phyloP scores from a whole-genome alignment of 768 basidiomycete species.

The Hygrocybe punicea region DNA sequence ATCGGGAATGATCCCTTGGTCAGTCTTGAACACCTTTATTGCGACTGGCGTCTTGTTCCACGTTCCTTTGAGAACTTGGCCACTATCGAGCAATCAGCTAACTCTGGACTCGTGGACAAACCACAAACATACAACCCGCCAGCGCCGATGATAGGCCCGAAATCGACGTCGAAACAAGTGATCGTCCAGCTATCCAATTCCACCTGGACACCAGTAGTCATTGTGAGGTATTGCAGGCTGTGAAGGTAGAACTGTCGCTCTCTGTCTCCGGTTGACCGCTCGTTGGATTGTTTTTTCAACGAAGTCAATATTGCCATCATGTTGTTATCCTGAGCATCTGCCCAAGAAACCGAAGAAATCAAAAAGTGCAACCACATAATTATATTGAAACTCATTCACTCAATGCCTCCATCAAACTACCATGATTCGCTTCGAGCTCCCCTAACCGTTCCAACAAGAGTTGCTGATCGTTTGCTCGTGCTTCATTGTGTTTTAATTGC shows the following conservation, averaged over 20 bases:
- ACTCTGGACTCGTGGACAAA: background rate
- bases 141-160: constrained; percentile 20
- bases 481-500: constrained; percentile 14
- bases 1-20: constrained; percentile 11
- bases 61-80: constrained; percentile 18
- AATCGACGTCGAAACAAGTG: constrained; percentile 17
- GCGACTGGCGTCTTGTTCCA: constrained; percentile 26
- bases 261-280: constrained; percentile 2
- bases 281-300: constrained; percentile 13
- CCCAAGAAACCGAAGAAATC: background rate
- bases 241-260: constrained; percentile 17
- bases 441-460: constrained; percentile 3
- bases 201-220: constrained; percentile 16
- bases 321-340: constrained; percentile 16
- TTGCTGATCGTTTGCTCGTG: constrained; percentile 16
- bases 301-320: constrained; percentile 22
- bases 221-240: constrained; percentile 17
- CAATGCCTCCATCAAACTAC: constrained; percentile 11
- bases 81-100: constrained; percentile 4
- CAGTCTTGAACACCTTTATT: constrained; percentile 20
- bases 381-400: background rate
- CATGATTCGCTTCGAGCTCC: constrained; percentile 12
- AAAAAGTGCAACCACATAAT: background rate
- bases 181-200: constrained; percentile 25
- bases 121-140: constrained; percentile 24